Evolutionary conservation across 2,329 filamentous ascomycete genomes (phyloP), one percentile per base, ranked within the genome.

Genomic region (Diaporthe australafricana): DNA sequence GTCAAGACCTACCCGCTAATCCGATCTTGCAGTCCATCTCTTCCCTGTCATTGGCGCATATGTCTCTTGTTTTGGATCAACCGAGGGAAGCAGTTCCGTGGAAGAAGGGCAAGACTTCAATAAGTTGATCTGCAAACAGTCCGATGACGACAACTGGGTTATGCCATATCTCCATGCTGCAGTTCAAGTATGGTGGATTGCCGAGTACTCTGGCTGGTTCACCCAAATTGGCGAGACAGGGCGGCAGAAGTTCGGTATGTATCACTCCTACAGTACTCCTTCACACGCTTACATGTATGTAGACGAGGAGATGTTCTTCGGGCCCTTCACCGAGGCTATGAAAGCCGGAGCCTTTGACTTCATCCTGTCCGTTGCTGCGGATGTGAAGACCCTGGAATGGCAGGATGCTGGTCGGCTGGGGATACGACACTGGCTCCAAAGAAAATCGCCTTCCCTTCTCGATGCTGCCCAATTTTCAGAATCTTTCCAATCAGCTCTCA

Each of bases 271-370:
- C 8, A 12, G 25, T 12, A 14, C 12, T 50, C 5, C 35, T 7
- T 9, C 27, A 27, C 22, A 35, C 38, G 22, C 57, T 70, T 16
- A 72, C 47, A 17, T 25, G n/a, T 20, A 12, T 40, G 8, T 25
- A 82, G 94, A 96, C 81, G 90, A 92, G 68, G 89, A 90, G 62
- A 88, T 91, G 75, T 88, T 94, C 72, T 91, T 92, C 2, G 92
- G 92, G 72, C 87, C 91, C 45, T 97, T 97, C 77, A 85, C 92
- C 68, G 90, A 94, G 67, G 89, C 93, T 3, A 83, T 98, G 8
- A 94, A 95, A 77, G 95, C 98, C 74, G 95, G 95, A 5, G 95
- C 94, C 6, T 93, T 99, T 74, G 95, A 98, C 78, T 97, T 98
- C 78, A 89, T 98, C 75, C 88, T 99, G 22, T 92, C 94, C 0